Evolutionary conservation across 306 rosid genomes (phyloP), one percentile per base, ranked within the genome.

Genomic region (Cucurbita moschata): DNA sequence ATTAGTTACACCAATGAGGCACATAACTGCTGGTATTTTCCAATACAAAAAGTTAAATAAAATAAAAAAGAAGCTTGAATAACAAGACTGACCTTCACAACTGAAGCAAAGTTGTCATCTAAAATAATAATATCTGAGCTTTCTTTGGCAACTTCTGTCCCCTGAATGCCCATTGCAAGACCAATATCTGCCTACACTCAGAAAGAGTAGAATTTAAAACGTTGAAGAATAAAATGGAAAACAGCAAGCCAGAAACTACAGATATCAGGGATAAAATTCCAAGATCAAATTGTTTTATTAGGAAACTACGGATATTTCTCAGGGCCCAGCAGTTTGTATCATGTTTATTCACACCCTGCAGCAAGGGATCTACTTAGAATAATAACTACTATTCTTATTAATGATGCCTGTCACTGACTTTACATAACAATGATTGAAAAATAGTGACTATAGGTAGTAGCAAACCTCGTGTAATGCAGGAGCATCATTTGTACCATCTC

Each of bases 401-500:
- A 30, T 30, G 35, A 30, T 30, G 35, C 35, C 35, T 30, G 35
- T 30, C 35, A 30, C 35, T 30, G 35, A 30, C 35, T 30, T 49
- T 47, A 68, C 19, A 47, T 23, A 18, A 61, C 14, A 37, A 61
- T 30, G 13, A 68, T 12, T 3, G 21, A 0, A 47, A 68, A 21
- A 47, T 50, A 67, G 12, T 21, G 57, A 5, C 46, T 19, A 30
- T 30, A 49, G 74, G 21, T 55, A 44, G n/a, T 14, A 77, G 46
- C 42, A 21, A 71, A 92, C 97, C 97, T 92, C 97, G 55, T 92
- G 96, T 10, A 92, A 79, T 42, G 97, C 97, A 18, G 96, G 96
- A 76, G 97, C 97, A 80, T 92, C 96, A 79, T 92, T 89, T 26
- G 97, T 88, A 81, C 97, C 97, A 79, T 92, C 96, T 72, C 97